Evolutionary conservation across 169 alveolate genomes (phyloP), one percentile per base, ranked within the genome.

Genomic region (Haemoproteus tartakovskyi): DNA sequence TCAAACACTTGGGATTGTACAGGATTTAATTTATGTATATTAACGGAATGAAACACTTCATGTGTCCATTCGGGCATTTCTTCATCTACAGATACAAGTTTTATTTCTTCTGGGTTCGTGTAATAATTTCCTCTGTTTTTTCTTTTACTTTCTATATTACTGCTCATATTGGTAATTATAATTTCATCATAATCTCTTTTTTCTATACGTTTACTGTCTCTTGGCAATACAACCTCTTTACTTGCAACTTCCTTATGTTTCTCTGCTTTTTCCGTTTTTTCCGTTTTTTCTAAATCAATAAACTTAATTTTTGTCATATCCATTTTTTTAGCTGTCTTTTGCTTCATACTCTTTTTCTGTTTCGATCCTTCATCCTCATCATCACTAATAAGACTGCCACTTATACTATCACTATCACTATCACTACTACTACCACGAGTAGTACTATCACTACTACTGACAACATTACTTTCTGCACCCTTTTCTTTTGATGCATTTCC

Each of bases 21-120:
- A 16, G 95, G 94, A 80, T 98, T 98, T 48, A 95, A 87, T 38
- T 87, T 57, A 5, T 84, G 88, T 82, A 93, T 52, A 29, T 79
- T 78, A 62, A 91, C 81, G 80, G 87, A 81, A 2, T 89, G 80
- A 86, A 98, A 98, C 27, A 98, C 96, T 8, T 90, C 86, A 21
- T 90, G 94, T 5, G 98, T 89, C 99, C 99, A 97, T 45, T 94
- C 96, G 11, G 99, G 99, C 18, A 98, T 79, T n/a, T n/a, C n/a
- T 1, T 87, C 90, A 2, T 46, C 40, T 1, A 91, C 79, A 4
- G 87, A 21, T 27, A 87, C 38, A 18, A 79, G 70, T 84, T 93
- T 61, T 88, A 93, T 59, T 16, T 89, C 70, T 51, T 85, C 78
- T 16, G 60, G 48, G 18, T n/a, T 21, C 6, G 78, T 74, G 29